Evolutionary conservation across 306 rosid genomes (phyloP).

Genomic region (Castanopsis chinensis): DNA sequence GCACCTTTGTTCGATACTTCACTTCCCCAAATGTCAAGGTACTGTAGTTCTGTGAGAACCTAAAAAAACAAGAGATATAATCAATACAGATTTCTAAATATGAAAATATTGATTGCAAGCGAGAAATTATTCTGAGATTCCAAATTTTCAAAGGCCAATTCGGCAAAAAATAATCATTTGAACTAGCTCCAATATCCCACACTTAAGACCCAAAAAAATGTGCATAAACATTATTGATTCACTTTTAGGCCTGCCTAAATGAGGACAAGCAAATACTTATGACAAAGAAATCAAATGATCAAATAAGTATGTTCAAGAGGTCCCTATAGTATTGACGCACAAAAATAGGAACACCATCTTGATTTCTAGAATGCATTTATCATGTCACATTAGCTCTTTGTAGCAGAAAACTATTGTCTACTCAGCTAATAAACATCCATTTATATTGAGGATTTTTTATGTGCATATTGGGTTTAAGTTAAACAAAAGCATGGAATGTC

Average conservation of each 20-base stretch:
- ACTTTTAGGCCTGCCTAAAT: not conserved
- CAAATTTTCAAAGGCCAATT: too few species aligned
- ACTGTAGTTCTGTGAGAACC: slow-evolving; percentile 69
- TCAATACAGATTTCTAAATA: not conserved
- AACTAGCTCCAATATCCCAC: not conserved
- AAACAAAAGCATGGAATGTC: not conserved
- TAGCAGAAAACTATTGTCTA: not conserved
- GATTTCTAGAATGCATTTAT: not conserved
- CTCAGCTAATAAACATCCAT: not conserved
- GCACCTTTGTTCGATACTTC: slow-evolving; percentile 71
- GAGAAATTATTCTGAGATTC: not conserved
- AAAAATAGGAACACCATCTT: not conserved
- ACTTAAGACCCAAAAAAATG: not conserved
- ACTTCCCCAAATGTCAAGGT: slow-evolving; percentile 95
- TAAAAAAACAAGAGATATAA: slow-evolving; percentile 9
- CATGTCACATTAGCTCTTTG: not conserved
- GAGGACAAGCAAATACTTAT: not conserved
- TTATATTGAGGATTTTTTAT: not conserved
- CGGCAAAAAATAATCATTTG: not conserved
- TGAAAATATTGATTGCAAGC: not conserved
- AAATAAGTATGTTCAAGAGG: not conserved
- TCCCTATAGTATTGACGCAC: not conserved
- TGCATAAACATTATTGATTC: not conserved
- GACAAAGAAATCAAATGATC: not conserved
- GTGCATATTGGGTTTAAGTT: not conserved